A percentile compares a stretch with the other conserved stretches of the same genome.
Conservation (phyloP, 1,284 basidiomycete genomes). For the Rhodotorula sp. region DNA sequence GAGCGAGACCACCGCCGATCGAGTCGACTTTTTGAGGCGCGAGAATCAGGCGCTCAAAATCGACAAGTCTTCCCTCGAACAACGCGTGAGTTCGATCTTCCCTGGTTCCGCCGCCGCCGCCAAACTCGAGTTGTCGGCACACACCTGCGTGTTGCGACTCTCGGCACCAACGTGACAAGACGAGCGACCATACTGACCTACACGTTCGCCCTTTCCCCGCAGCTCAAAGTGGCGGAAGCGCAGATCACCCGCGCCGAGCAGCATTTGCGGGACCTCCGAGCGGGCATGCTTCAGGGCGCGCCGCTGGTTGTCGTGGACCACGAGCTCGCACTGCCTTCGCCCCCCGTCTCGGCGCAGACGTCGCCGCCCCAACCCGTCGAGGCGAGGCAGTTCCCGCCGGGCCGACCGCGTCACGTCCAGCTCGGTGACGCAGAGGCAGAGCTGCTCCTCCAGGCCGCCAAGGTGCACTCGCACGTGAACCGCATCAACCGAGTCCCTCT, state of each 20-base stretch:
- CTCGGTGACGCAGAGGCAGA: constrained; percentile 53
- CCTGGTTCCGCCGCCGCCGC: too few relatives aligned
- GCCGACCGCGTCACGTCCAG: not conserved
- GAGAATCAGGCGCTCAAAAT: not conserved
- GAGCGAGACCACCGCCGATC: not conserved
- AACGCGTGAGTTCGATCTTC: not conserved
- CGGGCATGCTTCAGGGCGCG: constrained; percentile 22
- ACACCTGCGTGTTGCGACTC: too few relatives aligned
- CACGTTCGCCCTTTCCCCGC: not conserved
- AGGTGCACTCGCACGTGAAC: constrained; percentile 32
- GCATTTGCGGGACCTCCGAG: constrained; percentile 32
- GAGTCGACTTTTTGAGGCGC: not conserved
- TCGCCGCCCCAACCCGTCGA: not conserved
- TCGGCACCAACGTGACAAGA: not conserved
- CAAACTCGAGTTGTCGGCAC: too few relatives aligned
- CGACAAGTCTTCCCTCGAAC: not conserved
- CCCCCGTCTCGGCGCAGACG: not conserved
- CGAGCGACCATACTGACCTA: not conserved
- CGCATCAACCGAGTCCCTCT: constrained; percentile 28
- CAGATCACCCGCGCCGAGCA: constrained; percentile 15
- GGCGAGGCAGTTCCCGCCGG: too few relatives aligned
- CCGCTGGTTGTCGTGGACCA: constrained; percentile 28
- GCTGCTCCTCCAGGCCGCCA: constrained; percentile 50
- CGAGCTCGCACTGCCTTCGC: constrained; percentile 16
- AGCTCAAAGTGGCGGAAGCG: constrained; percentile 30